Evolutionary conservation across 140 eudicot genomes (phyloP).

Genomic region (Oenanthe javanica): DNA sequence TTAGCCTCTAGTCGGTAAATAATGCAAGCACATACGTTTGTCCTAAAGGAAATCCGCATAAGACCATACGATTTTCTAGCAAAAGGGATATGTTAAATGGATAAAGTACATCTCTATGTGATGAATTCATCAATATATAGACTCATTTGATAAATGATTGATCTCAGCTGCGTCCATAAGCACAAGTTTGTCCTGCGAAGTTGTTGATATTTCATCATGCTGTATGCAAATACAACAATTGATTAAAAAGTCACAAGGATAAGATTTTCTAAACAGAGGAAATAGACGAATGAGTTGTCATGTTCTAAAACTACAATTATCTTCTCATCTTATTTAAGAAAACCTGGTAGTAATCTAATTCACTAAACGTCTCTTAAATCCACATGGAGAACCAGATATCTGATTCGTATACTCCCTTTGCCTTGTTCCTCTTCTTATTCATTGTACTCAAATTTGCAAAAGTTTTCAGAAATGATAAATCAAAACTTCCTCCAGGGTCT

Average conservation of each 20-base stretch:
- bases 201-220: background rate
- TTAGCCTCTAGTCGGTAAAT: background rate
- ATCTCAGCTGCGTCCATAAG: background rate
- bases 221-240: background rate
- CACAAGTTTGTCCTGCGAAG: background rate
- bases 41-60: too few species aligned
- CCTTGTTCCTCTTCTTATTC: background rate
- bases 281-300: background rate
- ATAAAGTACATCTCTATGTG: background rate
- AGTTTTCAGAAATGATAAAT: background rate
- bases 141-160: background rate
- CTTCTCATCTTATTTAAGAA: background rate
- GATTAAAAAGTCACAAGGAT: background rate
- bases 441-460: background rate
- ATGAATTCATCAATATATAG: background rate
- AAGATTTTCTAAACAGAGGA: background rate
- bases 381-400: slow-evolving; percentile 1
- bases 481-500: slow-evolving; percentile 24
- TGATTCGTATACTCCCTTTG: background rate
- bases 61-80: background rate
- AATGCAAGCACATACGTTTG: too few species aligned
- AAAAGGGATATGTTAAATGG: background rate
- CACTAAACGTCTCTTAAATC: background rate
- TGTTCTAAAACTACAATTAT: background rate
- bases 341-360: background rate